Conservation (phyloP, 139 green algal species). For the Chlorella sp. region DNA sequence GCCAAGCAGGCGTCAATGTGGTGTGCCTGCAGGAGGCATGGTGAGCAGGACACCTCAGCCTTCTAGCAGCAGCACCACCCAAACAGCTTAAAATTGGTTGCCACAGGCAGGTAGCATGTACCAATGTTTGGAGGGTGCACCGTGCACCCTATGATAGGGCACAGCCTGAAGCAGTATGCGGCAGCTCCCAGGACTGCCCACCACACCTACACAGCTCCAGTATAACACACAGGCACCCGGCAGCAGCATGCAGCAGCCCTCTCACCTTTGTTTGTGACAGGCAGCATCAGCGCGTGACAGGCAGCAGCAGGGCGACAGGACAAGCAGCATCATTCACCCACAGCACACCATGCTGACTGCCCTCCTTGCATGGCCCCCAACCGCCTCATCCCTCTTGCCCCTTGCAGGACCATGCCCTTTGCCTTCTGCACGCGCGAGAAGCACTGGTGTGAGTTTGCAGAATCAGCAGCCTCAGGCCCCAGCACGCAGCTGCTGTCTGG, state of each 20-base stretch:
- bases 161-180: too few species aligned
- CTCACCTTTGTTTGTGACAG: too few species aligned
- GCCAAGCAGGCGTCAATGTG: constrained; percentile 71
- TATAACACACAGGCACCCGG: neutral
- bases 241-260: neutral
- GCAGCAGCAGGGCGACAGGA: too few species aligned
- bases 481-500: constrained; percentile 42
- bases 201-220: neutral
- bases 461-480: constrained; percentile 55
- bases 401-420: constrained; percentile 85
- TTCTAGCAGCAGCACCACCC: neutral
- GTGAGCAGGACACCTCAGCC: constrained; percentile 27
- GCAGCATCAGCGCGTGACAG: too few species aligned
- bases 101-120: neutral
- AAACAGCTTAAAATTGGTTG: neutral
- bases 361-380: neutral
- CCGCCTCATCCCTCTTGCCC: neutral
- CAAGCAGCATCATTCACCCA: neutral
- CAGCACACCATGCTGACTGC: neutral
- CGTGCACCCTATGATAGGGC: too few species aligned
- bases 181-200: too few species aligned
- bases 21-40: constrained; percentile 94
- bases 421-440: constrained; percentile 95
- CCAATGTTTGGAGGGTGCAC: neutral
- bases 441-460: constrained; percentile 90